Conservation (phyloP, 2,329 filamentous ascomycete genomes). For the Arthroderma uncinatum region DNA sequence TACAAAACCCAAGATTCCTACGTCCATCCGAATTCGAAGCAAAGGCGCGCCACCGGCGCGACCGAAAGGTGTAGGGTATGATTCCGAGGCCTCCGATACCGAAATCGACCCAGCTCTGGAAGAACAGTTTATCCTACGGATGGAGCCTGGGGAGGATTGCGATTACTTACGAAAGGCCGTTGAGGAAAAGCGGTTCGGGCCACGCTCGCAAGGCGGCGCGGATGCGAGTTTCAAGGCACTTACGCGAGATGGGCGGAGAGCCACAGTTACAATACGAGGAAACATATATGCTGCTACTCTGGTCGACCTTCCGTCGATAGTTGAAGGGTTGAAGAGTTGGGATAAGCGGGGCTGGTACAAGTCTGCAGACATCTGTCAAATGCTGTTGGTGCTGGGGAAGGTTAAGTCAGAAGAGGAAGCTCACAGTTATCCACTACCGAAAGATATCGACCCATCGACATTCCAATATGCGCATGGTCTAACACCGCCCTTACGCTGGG, state of each 20-base stretch:
- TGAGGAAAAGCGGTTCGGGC: constrained; percentile 64
- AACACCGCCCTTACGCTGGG: constrained; percentile 79
- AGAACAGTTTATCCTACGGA: constrained; percentile 78
- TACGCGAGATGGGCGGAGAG: constrained; percentile 55
- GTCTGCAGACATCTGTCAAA: constrained; percentile 77
- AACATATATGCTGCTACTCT: constrained; percentile 65
- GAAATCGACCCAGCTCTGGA: constrained; percentile 82
- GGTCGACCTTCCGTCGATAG: constrained; percentile 75
- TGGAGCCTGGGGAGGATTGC: constrained; percentile 74
- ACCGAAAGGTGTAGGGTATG: constrained; percentile 78
- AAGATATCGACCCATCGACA: constrained; percentile 53
- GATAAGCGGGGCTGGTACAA: constrained; percentile 82
- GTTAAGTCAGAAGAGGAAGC: constrained; percentile 59
- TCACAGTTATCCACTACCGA: constrained; percentile 54
- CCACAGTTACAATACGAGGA: constrained; percentile 57
- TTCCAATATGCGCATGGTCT: constrained; percentile 76
- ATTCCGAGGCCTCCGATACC: constrained; percentile 86
- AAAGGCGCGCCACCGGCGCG: constrained; percentile 59
- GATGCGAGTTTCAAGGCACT: constrained; percentile 75
- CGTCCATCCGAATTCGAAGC: constrained; percentile 49
- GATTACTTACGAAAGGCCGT: constrained; percentile 71
- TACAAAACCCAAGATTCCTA: constrained; percentile 28
- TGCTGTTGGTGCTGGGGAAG: constrained; percentile 65
- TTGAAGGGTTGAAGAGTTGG: constrained; percentile 89
- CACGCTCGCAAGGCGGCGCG: constrained; percentile 53